Base-by-base conservation (phyloP, 1,139 yeast genomes). In the Saccharomycopsis crataegensis region DNA sequence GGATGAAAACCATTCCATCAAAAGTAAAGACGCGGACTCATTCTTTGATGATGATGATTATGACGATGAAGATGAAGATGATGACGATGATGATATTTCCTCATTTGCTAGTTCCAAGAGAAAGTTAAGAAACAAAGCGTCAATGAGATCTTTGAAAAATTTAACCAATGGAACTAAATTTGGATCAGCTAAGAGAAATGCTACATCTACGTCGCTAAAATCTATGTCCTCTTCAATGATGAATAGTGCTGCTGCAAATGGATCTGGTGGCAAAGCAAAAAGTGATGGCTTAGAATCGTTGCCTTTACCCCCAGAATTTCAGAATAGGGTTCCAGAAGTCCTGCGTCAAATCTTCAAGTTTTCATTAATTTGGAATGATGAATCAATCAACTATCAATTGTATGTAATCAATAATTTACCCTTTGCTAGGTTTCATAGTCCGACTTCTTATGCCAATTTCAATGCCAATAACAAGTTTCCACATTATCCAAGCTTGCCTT, bases 331-430 rank as follows among this genome's bases (percentile, higher is more conserved):
- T 0, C 82, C 83, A 1, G 79, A 76, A 43, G 69, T 78, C 6
- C 64, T 70, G 12, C 64, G 79, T 46, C 82, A 81, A 8, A 60
- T 70, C 14, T 76, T 69, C 62, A 76, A 74, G 60, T 77, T 78
- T 62, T 80, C 77, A 49, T 64, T 79, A 41, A 66, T 72, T 2
- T 63, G 73, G 47, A 78, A 77, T 56, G 76, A 74, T 56, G 76
- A 73, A 17, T 63, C 76, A 4, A 62, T 75, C 50, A 70, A 73
- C 48, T 70, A 67, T 36, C 76, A 71, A 59, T 68, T 58, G 51
- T 52, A 56, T 45, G 57, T 63, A 58, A 65, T 65, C 54, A 65
- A 61, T 11, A 57, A 48, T 43, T 63, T 32, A 52, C 61, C 17
- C 36, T 66, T 54, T 61, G 66, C 63, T 59, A 68, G 62, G 59